Percentiles rank a stretch among this genome's conserved stretches.
These are phyloP conservation scores for Aspergillus nidulans DNA, from an alignment of 495 filamentous ascomycete species.

Conservation along the genomic window DNA sequence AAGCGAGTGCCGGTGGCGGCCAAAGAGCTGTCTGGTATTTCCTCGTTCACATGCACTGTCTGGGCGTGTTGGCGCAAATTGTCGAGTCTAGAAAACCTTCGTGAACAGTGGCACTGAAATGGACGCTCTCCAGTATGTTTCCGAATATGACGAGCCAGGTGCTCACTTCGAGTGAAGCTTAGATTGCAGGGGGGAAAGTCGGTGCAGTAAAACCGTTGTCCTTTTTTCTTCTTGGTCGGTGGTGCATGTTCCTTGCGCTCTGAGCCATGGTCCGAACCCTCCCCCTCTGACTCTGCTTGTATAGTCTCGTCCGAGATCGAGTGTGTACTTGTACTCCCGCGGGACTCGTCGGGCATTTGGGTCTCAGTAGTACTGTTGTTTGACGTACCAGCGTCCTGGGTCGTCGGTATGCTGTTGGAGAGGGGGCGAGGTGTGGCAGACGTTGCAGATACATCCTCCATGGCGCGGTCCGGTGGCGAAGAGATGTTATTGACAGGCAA, in stretches of 20 bases:
- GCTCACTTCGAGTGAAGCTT: conserved; percentile 95
- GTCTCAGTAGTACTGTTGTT: conserved; percentile 21
- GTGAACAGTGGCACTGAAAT: conserved; percentile 93
- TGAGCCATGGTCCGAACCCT: conserved; percentile 69
- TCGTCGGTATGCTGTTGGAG: conserved; percentile 32
- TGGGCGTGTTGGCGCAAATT: conserved; percentile 96
- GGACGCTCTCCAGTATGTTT: conserved; percentile 98
- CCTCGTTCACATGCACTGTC: conserved; percentile 96
- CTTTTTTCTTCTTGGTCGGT: conserved; percentile 89
- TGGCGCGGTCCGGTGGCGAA: conserved; percentile 46
- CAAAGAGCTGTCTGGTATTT: conserved; percentile 88
- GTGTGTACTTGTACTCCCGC: conserved; percentile 26
- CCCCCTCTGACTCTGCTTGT: conserved; percentile 67
- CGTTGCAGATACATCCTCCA: conserved; percentile 52
- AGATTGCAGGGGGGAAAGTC: conserved; percentile 92
- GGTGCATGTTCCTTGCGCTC: conserved; percentile 49
- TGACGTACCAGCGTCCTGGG: conserved; percentile 28
- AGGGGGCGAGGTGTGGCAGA: conserved; percentile 61
- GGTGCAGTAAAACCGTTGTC: conserved; percentile 95
- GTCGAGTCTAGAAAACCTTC: conserved; percentile 93
- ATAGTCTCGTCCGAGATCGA: conserved; percentile 69
- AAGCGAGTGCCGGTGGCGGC: conserved; percentile 92
- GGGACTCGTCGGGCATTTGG: conserved; percentile 26
- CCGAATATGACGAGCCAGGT: conserved; percentile 90
- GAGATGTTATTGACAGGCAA: conserved; percentile 74